Base-by-base conservation (phyloP, 2,329 filamentous ascomycete genomes). In the Monosporascus sp. region DNA sequence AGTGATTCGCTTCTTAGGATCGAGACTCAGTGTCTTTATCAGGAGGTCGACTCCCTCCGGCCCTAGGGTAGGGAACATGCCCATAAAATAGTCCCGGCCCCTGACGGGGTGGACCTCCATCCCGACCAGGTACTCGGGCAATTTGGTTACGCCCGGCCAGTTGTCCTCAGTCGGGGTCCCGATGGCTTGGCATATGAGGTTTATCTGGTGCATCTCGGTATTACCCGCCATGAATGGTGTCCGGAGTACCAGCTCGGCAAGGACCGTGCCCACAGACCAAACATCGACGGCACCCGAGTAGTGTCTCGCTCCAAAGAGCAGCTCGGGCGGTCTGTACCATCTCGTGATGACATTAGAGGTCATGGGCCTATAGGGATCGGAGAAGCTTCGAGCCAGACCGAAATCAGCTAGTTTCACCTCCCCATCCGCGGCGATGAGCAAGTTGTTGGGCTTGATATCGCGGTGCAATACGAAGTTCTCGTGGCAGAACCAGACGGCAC, bases 401-500 rank as follows among this genome's bases (percentile, higher is more conserved):
- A 99, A 99, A 86, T 99, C 94, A 37, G 93, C 94, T 49, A 99
- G 83, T 70, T 97, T 97, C 66, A 99, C 84, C 65, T 93, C 89
- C 48, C 94, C 93, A 67, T 96, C 89, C 42, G 90, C 88, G 22
- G 91, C 91, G 63, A 99, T 96, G 54, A 99, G 80, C 72, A 97
- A 76, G 75, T 99, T 99, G 81, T 97, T 97, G 47, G 93, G 93
- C 74, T 99, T 99, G 77, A 99, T 97, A 76, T 99, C 94, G 62
- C 94, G 89, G 73, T 99, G 94, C 31, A 99, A 80, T 18, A 99
- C 83, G 63, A 88, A 93, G 70, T 94, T 95, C 68, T 92, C 89
- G 71, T 99, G 94, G 71, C 94, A 97, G 77, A 96, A 99, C 86
- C 90, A 96, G 27, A 97, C 84, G 25, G 89, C 94, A 42, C 93